A percentile compares a stretch with the other conserved stretches of the same genome.
These are phyloP conservation scores for Glaciozyma martinii DNA, from an alignment of 768 basidiomycete genomes.

Conservation along the genomic window DNA sequence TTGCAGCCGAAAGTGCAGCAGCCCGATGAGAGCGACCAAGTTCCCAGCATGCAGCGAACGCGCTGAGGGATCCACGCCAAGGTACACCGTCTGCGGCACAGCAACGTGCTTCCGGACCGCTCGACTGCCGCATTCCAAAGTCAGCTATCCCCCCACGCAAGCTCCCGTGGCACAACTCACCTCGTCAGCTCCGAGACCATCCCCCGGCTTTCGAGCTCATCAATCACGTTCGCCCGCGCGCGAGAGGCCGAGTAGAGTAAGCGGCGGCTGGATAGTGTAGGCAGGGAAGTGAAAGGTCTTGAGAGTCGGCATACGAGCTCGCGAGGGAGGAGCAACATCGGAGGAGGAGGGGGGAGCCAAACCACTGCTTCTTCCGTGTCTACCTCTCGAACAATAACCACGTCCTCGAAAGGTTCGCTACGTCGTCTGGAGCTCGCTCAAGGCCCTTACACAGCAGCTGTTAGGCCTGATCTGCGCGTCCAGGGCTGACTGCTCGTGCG, in stretches of 20 bases:
- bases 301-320: background rate
- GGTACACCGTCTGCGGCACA: constrained; percentile 53
- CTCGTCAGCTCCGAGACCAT: constrained; percentile 23
- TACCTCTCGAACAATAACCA: too few species aligned
- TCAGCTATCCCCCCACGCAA: background rate
- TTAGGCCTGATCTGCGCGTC: too few species aligned
- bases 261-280: background rate
- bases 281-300: background rate
- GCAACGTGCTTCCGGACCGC: constrained; percentile 33
- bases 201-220: constrained; percentile 18
- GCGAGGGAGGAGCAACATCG: background rate
- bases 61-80: constrained; percentile 89
- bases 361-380: too few species aligned
- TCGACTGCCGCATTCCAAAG: constrained; percentile 25
- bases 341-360: too few species aligned
- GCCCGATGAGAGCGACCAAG: constrained; percentile 71
- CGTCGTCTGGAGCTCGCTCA: too few species aligned
- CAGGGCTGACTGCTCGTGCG: too few species aligned
- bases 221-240: constrained; percentile 14
- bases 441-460: too few species aligned
- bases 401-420: too few species aligned
- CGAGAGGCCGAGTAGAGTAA: background rate
- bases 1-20: constrained; percentile 78
- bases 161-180: constrained; percentile 5
- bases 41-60: constrained; percentile 86